Evolutionary conservation across 352 stramenopile genomes (phyloP).

Genomic region (Phytophthora nicotianae): DNA sequence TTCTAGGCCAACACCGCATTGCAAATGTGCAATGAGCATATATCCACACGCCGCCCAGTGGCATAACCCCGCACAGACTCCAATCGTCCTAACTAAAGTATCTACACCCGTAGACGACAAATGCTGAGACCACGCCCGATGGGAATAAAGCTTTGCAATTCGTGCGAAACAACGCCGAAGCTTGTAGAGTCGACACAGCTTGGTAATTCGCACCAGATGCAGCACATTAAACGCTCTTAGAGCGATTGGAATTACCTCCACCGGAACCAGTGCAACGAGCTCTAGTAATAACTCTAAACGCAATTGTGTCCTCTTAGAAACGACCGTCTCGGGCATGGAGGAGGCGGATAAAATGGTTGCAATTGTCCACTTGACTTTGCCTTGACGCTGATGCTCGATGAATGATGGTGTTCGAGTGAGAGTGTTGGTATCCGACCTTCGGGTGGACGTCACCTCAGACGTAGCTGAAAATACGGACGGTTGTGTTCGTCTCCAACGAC

Average conservation of each 20-base stretch:
- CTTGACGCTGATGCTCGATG: neutral
- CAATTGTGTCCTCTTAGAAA: neutral
- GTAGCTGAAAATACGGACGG: neutral
- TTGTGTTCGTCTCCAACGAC: conserved; percentile 34
- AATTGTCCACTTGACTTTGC: conserved; percentile 54
- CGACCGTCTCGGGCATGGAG: neutral
- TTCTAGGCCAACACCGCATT: conserved; percentile 54
- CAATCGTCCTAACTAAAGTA: conserved; percentile 46
- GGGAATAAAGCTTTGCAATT: conserved; percentile 53
- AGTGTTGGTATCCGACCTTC: neutral
- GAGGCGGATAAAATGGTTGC: conserved; percentile 30
- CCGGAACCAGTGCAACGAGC: conserved; percentile 47
- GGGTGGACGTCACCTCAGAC: neutral
- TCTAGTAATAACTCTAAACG: conserved; percentile 47
- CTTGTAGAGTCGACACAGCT: conserved; percentile 60
- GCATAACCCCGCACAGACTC: conserved; percentile 35
- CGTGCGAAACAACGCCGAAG: conserved; percentile 42
- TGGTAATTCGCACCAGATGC: conserved; percentile 62
- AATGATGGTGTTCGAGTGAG: neutral
- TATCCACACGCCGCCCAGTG: conserved; percentile 75
- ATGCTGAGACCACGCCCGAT: conserved; percentile 42
- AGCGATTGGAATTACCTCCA: conserved; percentile 51
- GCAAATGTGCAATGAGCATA: conserved; percentile 60
- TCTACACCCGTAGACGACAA: conserved; percentile 66
- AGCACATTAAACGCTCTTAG: conserved; percentile 48